These are phyloP conservation scores for Neoscytalidium dimidiatum DNA, from an alignment of 2,329 filamentous ascomycete genomes.

Conservation along the genomic window DNA sequence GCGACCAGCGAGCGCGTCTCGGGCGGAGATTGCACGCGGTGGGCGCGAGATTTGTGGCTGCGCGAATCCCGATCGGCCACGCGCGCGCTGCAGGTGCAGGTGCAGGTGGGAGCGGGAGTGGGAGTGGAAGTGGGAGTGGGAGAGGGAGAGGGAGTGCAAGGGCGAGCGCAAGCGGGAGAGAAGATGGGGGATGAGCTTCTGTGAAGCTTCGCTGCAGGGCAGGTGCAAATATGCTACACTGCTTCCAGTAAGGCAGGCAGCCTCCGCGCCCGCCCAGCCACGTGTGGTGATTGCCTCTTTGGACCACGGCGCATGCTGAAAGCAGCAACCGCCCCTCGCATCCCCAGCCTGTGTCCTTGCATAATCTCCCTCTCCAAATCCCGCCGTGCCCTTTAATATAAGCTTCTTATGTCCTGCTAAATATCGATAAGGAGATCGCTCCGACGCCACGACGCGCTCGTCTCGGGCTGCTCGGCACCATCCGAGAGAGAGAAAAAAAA, in stretches of 20 bases:
- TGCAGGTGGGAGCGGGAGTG: no score
- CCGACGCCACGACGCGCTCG: neutral
- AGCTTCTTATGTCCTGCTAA: conserved; percentile 10
- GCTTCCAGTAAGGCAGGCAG: conserved; percentile 9
- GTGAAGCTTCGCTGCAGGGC: conserved; percentile 4
- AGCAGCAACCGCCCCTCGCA: conserved; percentile 1
- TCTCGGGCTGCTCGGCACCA: conserved; percentile 11
- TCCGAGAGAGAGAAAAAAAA: neutral
- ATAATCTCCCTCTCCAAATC: conserved; percentile 4
- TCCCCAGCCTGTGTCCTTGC: neutral
- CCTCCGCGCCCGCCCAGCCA: conserved; percentile 2
- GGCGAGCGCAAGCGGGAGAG: neutral
- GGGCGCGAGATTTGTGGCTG: conserved; percentile 1
- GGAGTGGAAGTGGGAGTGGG: no score
- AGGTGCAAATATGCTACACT: conserved; percentile 1
- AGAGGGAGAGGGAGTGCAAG: no score
- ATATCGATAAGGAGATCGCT: conserved; percentile 16
- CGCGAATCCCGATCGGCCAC: no score
- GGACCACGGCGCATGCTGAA: conserved; percentile 6
- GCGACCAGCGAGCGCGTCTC: neutral
- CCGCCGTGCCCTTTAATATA: conserved; percentile 6
- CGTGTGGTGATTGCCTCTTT: conserved; percentile 3
- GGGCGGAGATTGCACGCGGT: conserved; percentile 1
- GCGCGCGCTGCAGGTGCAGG: no score
- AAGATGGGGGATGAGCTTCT: neutral